These are phyloP conservation scores for Cichorium intybus DNA, from an alignment of 140 eudicot species.

Conservation along the genomic window DNA sequence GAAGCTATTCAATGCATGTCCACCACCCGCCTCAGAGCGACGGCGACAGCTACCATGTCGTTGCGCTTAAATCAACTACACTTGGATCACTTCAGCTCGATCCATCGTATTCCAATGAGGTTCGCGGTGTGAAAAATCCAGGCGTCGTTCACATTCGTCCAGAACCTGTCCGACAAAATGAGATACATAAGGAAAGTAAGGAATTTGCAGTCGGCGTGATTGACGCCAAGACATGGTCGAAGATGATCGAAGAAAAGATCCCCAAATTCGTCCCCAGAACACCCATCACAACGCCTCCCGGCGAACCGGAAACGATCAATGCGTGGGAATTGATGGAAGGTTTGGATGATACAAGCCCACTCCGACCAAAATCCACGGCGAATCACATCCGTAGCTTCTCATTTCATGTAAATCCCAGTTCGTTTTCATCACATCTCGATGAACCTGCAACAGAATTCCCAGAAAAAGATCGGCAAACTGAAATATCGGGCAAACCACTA, in stretches of 20 bases:
- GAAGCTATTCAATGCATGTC: slow-evolving; percentile 87
- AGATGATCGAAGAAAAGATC: slow-evolving; percentile 78
- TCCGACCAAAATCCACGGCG: slow-evolving; percentile 29
- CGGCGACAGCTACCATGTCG: slow-evolving; percentile 62
- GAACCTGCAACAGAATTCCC: slow-evolving; percentile 2
- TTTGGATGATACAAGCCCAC: slow-evolving; percentile 75
- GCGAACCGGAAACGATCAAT: slow-evolving; percentile 84
- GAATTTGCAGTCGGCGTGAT: slow-evolving; percentile 56
- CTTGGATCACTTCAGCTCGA: slow-evolving; percentile 62
- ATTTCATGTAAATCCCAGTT: slow-evolving; percentile 41
- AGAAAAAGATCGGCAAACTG: neutral
- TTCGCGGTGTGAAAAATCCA: neutral
- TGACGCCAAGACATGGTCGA: slow-evolving; percentile 89
- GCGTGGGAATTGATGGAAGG: slow-evolving; percentile 96
- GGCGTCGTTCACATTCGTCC: slow-evolving; percentile 1
- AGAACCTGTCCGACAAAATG: slow-evolving; percentile 19
- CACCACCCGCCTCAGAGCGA: slow-evolving; percentile 50
- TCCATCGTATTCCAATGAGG: slow-evolving; percentile 23
- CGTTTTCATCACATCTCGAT: slow-evolving; percentile 9
- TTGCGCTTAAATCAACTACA: slow-evolving; percentile 79
- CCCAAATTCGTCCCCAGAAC: slow-evolving; percentile 68
- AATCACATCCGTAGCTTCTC: slow-evolving; percentile 69
- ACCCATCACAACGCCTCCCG: slow-evolving; percentile 82
- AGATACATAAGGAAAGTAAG: slow-evolving; percentile 6
- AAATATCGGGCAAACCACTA: neutral